Base-by-base conservation (phyloP, 495 filamentous ascomycete genomes). In the Lophiostoma macrostomum region DNA sequence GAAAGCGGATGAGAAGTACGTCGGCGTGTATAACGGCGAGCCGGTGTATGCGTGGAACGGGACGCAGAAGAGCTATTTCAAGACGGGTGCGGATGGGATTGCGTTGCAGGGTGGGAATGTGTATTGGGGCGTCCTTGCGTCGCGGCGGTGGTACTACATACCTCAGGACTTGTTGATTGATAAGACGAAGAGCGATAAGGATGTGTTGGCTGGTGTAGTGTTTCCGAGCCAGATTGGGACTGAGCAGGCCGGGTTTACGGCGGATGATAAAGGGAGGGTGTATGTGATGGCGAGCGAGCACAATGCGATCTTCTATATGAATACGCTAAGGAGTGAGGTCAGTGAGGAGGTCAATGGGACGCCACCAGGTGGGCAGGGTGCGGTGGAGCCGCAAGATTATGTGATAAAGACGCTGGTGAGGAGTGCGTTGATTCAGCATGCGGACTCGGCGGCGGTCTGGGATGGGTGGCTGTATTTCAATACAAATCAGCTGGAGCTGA, bases 21-120 rank as follows among this genome's bases (percentile, higher is more conserved):
- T 66, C 12, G 57, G 64, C n/a, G 43, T 47, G 18, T 67, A 56
- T 39, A 59, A 67, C 37, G 62, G 64, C 12, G 29, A 56, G 7
- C 54, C 54, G 4, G 49, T 64, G 12, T 64, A 64, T 38, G n/a
- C 23, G 28, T 67, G 64, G 64, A 67, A 67, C 32, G 58, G 62
- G 5, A 67, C 64, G 25, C 38, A 52, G 23, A 64, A 59, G 30
- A 41, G n/a, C 36, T 56, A 38, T 37, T 27, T 47, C 12, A 56
- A 31, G 5, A 63, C 60, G 1, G 62, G 62, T 5, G 50, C 60
- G 14, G 61, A 66, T 39, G 56, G 61, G 16, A 66, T 66, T 35
- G 56, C 63, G 12, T 34, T 64, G n/a, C 46, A 45, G 27, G 51
- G 56, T 46, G 64, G 61, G 19, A 66, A 62, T 41, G 46, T 67